phyloP scores from a whole-genome alignment of 2,329 filamentous ascomycete species.

The Epicoccum sorghinum region DNA sequence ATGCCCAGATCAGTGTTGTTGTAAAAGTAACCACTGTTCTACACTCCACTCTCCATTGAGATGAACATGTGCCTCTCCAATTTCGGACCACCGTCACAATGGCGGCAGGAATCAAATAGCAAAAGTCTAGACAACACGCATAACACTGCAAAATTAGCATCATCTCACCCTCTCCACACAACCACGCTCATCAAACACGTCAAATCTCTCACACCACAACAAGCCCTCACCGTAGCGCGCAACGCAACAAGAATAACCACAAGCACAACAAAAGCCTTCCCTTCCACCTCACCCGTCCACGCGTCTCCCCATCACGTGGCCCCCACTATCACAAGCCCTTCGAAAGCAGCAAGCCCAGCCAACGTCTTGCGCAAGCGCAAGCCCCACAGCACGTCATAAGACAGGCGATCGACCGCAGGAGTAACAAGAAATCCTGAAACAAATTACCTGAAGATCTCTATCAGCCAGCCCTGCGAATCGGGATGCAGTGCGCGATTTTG shows the following conservation, averaged over 20 bases:
- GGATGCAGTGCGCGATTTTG: too few relatives aligned
- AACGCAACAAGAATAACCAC: not conserved
- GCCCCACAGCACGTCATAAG: slow-evolving; percentile 2
- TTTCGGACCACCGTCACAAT: too few relatives aligned
- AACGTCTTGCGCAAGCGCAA: slow-evolving; percentile 9
- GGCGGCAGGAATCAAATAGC: not conserved
- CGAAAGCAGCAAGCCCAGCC: too few relatives aligned
- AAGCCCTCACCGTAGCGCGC: not conserved
- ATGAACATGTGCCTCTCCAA: too few relatives aligned
- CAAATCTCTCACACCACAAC: not conserved
- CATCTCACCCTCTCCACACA: not conserved
- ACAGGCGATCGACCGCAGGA: not conserved
- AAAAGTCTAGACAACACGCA: not conserved
- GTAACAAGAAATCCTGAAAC: not conserved
- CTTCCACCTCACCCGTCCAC: not conserved
- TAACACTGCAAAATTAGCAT: slow-evolving; percentile 1
- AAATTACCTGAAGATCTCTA: slow-evolving; percentile 9
- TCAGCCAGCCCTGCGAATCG: not conserved
- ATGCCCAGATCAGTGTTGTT: too few relatives aligned
- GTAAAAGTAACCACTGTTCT: too few relatives aligned
- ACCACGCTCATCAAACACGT: slow-evolving; percentile 2
- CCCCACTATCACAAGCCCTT: not conserved
- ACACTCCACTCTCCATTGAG: too few relatives aligned
- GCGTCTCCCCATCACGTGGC: not conserved
- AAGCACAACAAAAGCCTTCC: not conserved